Conservation (phyloP, 2,329 filamentous ascomycete genomes). For the Trichoderma guizhouense region DNA sequence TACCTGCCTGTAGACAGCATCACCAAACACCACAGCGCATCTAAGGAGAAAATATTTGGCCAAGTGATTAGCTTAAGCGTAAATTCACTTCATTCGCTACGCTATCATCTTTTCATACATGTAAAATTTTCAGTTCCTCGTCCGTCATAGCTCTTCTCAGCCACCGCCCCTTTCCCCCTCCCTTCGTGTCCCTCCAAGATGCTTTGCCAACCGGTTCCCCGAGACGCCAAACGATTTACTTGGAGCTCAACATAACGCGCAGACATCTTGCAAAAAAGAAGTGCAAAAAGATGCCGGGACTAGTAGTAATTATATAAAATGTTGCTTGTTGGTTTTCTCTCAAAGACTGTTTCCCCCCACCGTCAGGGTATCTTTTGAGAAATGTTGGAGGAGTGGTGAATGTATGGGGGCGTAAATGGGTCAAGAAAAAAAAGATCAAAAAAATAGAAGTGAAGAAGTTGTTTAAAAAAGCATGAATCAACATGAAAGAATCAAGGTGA, state of each 20-base stretch:
- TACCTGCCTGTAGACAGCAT: no score
- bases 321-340: constrained; percentile 9
- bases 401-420: constrained; percentile 8
- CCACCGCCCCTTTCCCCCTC: not conserved
- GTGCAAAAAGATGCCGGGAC: not conserved
- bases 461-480: not conserved
- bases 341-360: constrained; percentile 17
- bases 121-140: constrained; percentile 11
- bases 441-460: not conserved
- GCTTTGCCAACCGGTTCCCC: constrained; percentile 19
- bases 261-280: constrained; percentile 4
- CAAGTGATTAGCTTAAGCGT: not conserved
- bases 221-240: constrained; percentile 20
- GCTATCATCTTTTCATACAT: constrained; percentile 18
- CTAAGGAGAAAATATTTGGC: no score
- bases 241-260: constrained; percentile 12
- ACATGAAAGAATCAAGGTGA: not conserved
- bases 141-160: constrained; percentile 14
- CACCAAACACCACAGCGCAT: not conserved
- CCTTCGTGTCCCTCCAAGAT: constrained; percentile 9
- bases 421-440: not conserved
- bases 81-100: constrained; percentile 17
- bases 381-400: constrained; percentile 16
- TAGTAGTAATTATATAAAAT: constrained; percentile 16
- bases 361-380: constrained; percentile 15